Evolutionary conservation across 257 asterid genomes (phyloP), one percentile per base, ranked within the genome.

Genomic region (Scutellaria minor): DNA sequence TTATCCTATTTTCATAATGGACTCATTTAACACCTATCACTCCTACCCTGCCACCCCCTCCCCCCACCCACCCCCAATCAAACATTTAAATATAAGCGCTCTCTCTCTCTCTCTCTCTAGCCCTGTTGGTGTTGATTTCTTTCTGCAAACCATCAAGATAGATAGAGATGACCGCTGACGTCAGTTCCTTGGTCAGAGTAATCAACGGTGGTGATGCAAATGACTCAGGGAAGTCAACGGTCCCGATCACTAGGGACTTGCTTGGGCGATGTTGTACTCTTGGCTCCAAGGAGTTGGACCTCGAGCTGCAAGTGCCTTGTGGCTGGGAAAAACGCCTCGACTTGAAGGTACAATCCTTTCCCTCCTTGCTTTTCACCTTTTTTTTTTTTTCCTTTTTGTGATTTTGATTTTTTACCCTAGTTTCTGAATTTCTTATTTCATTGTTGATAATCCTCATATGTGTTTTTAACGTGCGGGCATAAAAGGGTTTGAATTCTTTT

Each of bases 271-370:
- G 87, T 71, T 79, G 76, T 42, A 70, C 85, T 46, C 77, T 86
- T 54, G 93, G 89, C 55, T 85, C 90, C 7, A 83, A 84, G 71
- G 98, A 92, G 71, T 48, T 92, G 67, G 96, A 92, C 90, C 94
- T 92, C 18, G 96, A 92, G 75, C 75, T 90, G 84, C 93, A 87
- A 59, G 97, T 86, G 3, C 97, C 97, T 3, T 82, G 79, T 66
- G 97, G 97, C 8, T 91, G 96, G 96, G 96, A 92, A 76, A 92
- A 92, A 66, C 86, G 94, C 56, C 91, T 92, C 11, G 96, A 92
- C 70, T 64, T 92, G n/a, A 88, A 86, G 96, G 98, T 92, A 64
- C 0, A 15, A 37, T 9, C 10, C 37, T 3, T 4, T 5, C 14
- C 0, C 14, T 44, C 9, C 5, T 42, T 56, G 4, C 1, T n/a